Base-by-base conservation (phyloP, 805 yeast genomes). In the Torulaspora microellipsoides region DNA sequence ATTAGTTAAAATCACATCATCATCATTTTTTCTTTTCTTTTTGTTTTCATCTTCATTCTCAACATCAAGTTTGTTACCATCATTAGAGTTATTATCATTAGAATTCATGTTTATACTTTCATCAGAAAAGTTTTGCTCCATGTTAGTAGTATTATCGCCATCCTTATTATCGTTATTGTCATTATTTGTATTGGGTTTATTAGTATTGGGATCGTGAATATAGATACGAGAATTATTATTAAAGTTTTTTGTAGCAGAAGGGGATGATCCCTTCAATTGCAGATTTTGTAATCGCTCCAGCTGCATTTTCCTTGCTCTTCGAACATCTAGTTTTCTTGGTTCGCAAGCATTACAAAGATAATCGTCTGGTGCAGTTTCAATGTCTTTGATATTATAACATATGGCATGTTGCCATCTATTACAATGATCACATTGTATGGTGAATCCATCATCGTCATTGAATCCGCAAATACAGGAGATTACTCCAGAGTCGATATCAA, bases 361-460 rank as follows among this genome's bases (percentile, higher is more conserved):
- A 41, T 78, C 79, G 43, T 88, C 96, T 0, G 96, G 96, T 0
- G 81, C 95, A 38, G 84, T 81, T 31, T 78, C 83, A 45, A 77
- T 78, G 35, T 81, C 77, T 35, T 71, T 71, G 45, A 85, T 86
- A 7, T 83, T 84, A 77, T 88, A 86, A 65, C 98, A 90, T n/a
- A 78, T 72, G 23, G 93, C 89, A 67, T 90, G 98, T 61, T 90
- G 96, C 97, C 97, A 90, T 49, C 95, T 78, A 63, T 77, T 82
- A 64, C 98, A 90, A 28, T 78, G 74, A 61, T 89, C 96, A 68
- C 99, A 93, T 66, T 93, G 98, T 49, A 93, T 85, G 17, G 95
- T 90, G 58, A 87, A 83, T 0, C 97, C 97, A 54, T 91, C 93
- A 65, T 88, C 96, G 47, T 87, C 95, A 45, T 80, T 85, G 53